Evolutionary conservation across 768 basidiomycete species (phyloP), one percentile per base, ranked within the genome.

Genomic region (Russula brevipes): DNA sequence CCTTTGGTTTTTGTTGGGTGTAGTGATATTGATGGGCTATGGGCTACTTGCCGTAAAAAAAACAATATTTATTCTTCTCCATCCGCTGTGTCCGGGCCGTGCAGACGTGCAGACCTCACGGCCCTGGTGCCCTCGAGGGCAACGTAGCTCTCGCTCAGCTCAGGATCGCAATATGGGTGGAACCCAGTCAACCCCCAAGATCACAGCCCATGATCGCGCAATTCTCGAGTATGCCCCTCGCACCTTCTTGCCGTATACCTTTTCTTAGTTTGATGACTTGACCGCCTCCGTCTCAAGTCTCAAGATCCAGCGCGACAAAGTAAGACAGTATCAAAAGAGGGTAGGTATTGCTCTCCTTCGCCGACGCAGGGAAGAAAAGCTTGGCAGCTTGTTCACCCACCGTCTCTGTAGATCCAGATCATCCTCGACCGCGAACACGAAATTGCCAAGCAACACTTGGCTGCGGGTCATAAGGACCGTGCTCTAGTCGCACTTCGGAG

Each of bases 301-400:
- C 68, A 98, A 99, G 76, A 75, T 97, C 51, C 97, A 99, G 74
- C 82, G 97, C 39, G 97, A 99, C 76, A 98, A 95, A 74, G 77
- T 99, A 65, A 89, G 84, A 73, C 91, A 95, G 73, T 99, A 98
- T 72, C 97, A 96, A 82, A 92, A 87, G 79, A 88, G 88, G 82
- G 96, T 91, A 61, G 35, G 80, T 51, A 49, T 17, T 30, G 31
- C 39, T 24, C 36, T 46, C 35, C 54, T 24, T 61, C 31, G 16
- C 39, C 33, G 52, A 54, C 16, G 24, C 14, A 36, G 6, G 45
- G 58, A 38, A 30, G 16, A 45, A 36, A 53, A 3, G 17, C 31
- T 16, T 30, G 4, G 30, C 39, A 41, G 35, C 35, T 58, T 56
- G 52, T 54, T 31, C 51, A 57, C 55, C 17, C 30, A 6, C 42